These are phyloP conservation scores for Amanita muscaria DNA, from an alignment of 768 basidiomycete species.

Conservation along the genomic window DNA sequence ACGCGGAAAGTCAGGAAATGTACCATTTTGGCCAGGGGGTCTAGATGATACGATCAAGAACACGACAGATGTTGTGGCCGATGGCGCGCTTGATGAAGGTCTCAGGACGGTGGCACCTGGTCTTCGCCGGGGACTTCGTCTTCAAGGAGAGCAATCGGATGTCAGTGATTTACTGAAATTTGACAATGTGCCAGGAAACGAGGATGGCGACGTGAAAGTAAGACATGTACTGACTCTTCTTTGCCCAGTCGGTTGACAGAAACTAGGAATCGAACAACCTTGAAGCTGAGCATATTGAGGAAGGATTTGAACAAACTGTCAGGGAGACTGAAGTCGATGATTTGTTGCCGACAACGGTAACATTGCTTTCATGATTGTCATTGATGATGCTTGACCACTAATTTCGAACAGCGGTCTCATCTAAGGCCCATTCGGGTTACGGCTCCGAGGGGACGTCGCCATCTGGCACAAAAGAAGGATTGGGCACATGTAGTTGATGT, in stretches of 20 bases:
- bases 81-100: slow-evolving; percentile 29
- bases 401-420: slow-evolving; percentile 39
- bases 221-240: background rate
- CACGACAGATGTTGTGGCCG: slow-evolving; percentile 19
- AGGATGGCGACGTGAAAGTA: slow-evolving; percentile 11
- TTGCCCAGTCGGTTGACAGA: background rate
- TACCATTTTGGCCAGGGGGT: slow-evolving; percentile 94
- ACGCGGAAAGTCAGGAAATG: slow-evolving; percentile 85
- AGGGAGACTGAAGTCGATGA: slow-evolving; percentile 58
- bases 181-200: slow-evolving; percentile 17
- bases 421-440: slow-evolving; percentile 42
- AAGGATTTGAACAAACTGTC: background rate
- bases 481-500: slow-evolving; percentile 98
- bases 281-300: slow-evolving; percentile 12
- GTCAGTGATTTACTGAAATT: slow-evolving; percentile 34
- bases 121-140: slow-evolving; percentile 66
- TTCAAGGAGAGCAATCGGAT: slow-evolving; percentile 49
- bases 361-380: background rate
- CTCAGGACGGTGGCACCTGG: slow-evolving; percentile 77
- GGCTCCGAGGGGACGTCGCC: slow-evolving; percentile 32
- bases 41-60: slow-evolving; percentile 54
- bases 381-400: slow-evolving; percentile 1
- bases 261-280: slow-evolving; percentile 5
- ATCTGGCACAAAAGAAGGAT: slow-evolving; percentile 68
- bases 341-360: slow-evolving; percentile 58